Conservation (phyloP, 345 rosid species). For the Salix caprea region DNA sequence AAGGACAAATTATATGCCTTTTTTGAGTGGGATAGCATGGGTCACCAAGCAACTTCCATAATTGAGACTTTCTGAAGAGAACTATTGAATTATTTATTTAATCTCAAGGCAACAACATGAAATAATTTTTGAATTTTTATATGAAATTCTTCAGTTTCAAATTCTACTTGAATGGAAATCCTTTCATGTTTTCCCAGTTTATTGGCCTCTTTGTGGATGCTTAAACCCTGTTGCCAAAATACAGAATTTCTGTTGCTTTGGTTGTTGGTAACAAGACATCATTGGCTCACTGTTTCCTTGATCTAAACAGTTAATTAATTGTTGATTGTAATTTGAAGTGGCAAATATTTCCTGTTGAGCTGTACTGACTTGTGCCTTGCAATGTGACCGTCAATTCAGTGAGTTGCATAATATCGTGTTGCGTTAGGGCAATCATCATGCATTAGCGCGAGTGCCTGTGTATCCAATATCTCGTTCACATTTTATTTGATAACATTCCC, state of each 20-base stretch:
- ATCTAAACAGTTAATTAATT: neutral
- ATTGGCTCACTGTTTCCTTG: neutral
- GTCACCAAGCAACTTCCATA: neutral
- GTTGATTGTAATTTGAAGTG: neutral
- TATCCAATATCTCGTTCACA: neutral
- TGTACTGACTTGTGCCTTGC: neutral
- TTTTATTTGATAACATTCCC: neutral
- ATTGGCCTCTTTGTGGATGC: neutral
- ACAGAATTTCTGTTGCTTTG: neutral
- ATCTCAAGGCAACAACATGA: neutral
- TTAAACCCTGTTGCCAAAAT: neutral
- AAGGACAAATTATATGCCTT: neutral
- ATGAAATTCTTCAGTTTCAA: neutral
- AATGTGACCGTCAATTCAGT: neutral
- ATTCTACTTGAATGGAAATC: neutral
- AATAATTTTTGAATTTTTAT: neutral
- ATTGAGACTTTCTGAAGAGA: neutral
- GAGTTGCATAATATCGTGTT: neutral
- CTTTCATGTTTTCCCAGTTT: neutral
- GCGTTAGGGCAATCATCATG: neutral
- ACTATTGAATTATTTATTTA: neutral
- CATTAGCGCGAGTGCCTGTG: neutral
- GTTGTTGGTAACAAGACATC: neutral
- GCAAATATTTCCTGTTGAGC: neutral
- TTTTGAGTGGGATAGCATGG: neutral